A percentile compares a stretch with the other conserved stretches of the same genome.
Evolutionary conservation across 2,329 filamentous ascomycete species (phyloP).

Genomic region (Aureobasidium uvarum): DNA sequence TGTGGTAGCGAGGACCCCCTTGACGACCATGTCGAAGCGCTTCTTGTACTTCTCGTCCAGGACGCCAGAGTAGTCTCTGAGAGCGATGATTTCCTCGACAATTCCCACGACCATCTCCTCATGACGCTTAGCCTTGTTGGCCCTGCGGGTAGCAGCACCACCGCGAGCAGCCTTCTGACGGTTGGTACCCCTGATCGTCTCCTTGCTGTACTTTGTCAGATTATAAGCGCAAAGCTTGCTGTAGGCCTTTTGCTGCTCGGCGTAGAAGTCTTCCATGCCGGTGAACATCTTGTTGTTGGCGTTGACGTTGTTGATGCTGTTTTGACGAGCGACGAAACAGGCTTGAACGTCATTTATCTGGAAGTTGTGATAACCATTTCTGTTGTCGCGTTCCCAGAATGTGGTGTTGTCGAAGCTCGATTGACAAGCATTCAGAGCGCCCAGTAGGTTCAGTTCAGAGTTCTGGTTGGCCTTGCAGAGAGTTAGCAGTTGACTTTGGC

Average conservation of each 20-base stretch:
- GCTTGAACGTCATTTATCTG: background rate
- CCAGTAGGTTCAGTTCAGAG: background rate
- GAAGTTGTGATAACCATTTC: background rate
- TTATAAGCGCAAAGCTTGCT: background rate
- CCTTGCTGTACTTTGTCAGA: background rate
- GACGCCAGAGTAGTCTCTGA: background rate
- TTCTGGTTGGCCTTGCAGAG: background rate
- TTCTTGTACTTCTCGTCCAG: background rate
- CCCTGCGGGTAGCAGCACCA: background rate
- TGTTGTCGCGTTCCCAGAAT: constrained; percentile 5
- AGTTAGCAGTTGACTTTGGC: background rate
- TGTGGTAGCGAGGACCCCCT: background rate
- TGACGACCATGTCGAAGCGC: background rate
- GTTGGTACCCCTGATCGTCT: background rate
- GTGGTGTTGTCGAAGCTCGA: background rate
- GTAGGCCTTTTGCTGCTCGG: constrained; percentile 3
- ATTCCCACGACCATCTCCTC: background rate
- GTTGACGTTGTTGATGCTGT: background rate
- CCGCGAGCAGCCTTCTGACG: constrained; percentile 1
- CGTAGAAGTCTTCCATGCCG: background rate
- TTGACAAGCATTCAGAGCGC: background rate
- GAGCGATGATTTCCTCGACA: background rate
- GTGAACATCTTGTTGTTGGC: background rate
- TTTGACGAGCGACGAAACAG: background rate
- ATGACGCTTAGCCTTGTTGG: constrained; percentile 3